Base-by-base conservation (phyloP, 345 rosid genomes). In the Bruguiera parviflora region DNA sequence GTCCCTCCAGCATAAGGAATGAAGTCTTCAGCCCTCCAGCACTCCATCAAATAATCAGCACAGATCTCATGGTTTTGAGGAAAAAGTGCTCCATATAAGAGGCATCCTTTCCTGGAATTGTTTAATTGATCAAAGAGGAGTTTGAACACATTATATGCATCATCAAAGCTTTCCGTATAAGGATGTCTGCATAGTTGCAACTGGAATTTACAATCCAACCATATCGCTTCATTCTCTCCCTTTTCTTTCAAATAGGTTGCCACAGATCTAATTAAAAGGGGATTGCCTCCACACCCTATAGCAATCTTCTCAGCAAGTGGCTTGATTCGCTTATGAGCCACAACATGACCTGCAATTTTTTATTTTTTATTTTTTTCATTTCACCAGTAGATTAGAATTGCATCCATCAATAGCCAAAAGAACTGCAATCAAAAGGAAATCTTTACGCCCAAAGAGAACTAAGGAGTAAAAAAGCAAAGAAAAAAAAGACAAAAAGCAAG, bases 11-110 rank as follows among this genome's bases (percentile, higher is more conserved):
- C n/a, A 28, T 33, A 11, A 60, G 69, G 46, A 66, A 73, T 53
- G 59, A 69, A 69, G 24, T 43, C 25, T 53, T 77, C 77, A 2
- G 77, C 74, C 56, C 65, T 69, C 81, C 81, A 77, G 53, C 74
- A 77, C 31, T 77, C 81, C 22, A 73, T 64, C 46, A 77, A 60
- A 51, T 73, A 61, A 21, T 77, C 74, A 32, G 24, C 65, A 32
- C 43, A 63, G 53, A 65, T 63, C 63, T 78, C 66, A 61, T 49
- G 64, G 6, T 70, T 75, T 2, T 31, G 6, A 28, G 75, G 81
- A 37, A 73, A 78, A 29, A 66, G 29, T 24, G 75, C 69, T 71
- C 72, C 71, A 55, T 61, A 78, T 31, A 70, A 20, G 29, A 69
- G 28, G 63, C 81, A 78, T 3, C 33, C 31, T 22, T 15, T 46